A percentile compares a stretch with the other conserved stretches of the same genome.
phyloP scores from a whole-genome alignment of 345 rosid species.

The Eucalyptus polybractea region DNA sequence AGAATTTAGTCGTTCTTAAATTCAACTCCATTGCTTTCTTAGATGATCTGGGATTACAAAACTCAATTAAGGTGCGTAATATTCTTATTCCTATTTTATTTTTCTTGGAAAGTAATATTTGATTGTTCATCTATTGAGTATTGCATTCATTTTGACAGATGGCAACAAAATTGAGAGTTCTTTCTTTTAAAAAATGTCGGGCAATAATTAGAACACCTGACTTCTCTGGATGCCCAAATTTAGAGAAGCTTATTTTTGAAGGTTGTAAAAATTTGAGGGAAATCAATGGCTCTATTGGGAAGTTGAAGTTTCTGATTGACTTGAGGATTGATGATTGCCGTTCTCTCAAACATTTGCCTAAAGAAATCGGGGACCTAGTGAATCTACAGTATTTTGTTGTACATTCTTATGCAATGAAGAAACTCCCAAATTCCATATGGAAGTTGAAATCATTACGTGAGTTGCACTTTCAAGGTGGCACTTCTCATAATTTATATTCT shows the following conservation, averaged over 20 bases:
- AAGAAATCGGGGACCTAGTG: too few species aligned
- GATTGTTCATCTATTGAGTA: neutral
- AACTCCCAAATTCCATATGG: too few species aligned
- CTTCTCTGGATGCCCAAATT: neutral
- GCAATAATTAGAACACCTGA: fast-evolving
- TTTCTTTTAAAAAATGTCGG: fast-evolving
- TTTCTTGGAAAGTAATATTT: neutral
- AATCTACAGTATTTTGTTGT: too few species aligned
- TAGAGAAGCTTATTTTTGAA: neutral
- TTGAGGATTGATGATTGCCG: fast-evolving
- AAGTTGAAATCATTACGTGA: too few species aligned
- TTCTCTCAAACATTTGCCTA: neutral
- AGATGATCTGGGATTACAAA: too few species aligned
- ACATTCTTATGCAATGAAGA: too few species aligned
- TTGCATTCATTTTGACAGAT: neutral
- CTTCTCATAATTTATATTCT: too few species aligned
- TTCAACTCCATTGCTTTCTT: too few species aligned
- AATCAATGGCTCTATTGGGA: neutral
- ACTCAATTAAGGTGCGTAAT: too few species aligned
- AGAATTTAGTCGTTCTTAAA: too few species aligned
- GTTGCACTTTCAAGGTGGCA: too few species aligned
- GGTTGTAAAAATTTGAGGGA: fast-evolving
- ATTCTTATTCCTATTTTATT: too few species aligned
- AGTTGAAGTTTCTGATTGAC: neutral
- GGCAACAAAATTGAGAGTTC: neutral